Conservation (phyloP, 768 basidiomycete species). For the Lentinula aciculospora region DNA sequence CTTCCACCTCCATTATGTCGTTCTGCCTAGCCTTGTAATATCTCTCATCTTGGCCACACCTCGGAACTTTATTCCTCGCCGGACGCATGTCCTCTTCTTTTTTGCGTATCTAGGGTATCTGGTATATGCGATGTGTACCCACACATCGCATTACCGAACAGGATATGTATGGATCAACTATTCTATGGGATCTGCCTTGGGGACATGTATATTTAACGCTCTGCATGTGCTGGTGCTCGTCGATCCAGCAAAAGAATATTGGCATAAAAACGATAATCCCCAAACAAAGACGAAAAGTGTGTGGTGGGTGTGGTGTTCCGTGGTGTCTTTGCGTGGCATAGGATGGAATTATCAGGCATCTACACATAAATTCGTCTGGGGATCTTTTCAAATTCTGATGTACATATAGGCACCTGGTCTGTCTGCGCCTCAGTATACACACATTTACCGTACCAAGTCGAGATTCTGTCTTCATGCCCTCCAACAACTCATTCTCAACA, state of each 20-base stretch:
- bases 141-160: background rate
- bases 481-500: background rate
- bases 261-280: background rate
- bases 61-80: background rate
- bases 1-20: background rate
- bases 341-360: constrained; percentile 3
- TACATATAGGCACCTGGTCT: background rate
- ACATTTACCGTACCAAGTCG: too few species aligned
- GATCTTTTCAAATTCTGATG: background rate
- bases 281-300: background rate
- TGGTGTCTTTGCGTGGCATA: background rate
- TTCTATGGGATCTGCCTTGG: background rate
- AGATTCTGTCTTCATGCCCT: background rate
- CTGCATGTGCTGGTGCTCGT: background rate
- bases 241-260: background rate
- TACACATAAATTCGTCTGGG: background rate
- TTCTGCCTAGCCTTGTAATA: background rate
- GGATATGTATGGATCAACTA: background rate
- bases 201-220: background rate
- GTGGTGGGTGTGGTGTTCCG: background rate
- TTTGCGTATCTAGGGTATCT: background rate
- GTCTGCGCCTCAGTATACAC: background rate
- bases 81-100: background rate
- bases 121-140: background rate
- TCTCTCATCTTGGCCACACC: background rate